Evolutionary conservation across 352 stramenopile species (phyloP), one percentile per base, ranked within the genome.

Genomic region (Phytopythium kandeliae): DNA sequence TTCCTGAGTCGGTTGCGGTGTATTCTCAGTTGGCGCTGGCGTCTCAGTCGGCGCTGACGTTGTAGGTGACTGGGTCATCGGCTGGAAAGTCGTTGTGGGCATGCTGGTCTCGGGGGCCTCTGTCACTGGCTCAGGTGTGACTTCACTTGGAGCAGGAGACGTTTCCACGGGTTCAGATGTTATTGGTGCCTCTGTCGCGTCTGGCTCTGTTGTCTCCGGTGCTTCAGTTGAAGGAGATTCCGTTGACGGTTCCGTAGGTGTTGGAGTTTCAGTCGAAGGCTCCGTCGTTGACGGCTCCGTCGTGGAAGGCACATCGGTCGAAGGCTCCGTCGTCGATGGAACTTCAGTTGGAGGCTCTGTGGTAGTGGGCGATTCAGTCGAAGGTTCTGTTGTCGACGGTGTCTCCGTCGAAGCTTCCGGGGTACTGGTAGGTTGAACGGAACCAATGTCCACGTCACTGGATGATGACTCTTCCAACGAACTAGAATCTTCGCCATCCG

Each of bases 1-100:
- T 26, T 66, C 34, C 45, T 65, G 30, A 54, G 21, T 33, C 3
- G 41, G 41, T 22, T 30, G 12, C 16, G 41, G 41, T 34, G 41
- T 47, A 8, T 21, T 26, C 13, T 11, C 19, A 12, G 16, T 51
- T 33, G 45, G 30, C 4, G 12, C 13, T 42, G 30, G 31, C 13
- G 45, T 38, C 45, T 37, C 44, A 41, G 45, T 30, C 15, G 44
- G 28, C 13, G 22, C 21, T 16, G 35, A 41, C 16, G 35, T 41
- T 12, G 35, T 11, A 36, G 31, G 31, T 36, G 31, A 9, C 31
- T 36, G 4, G 2, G 31, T 36, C 7, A 10, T 13, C 31, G 37
- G 37, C 37, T 43, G 15, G 19, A 17, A 24, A 8, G 37, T 43
- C 37, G 4, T 26, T 31, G 31, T 24, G 7, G 41, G 41, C 15